These are phyloP conservation scores for Hyphopichia wangnamkhiaoensis DNA, from an alignment of 1,139 yeast genomes.

Conservation along the genomic window DNA sequence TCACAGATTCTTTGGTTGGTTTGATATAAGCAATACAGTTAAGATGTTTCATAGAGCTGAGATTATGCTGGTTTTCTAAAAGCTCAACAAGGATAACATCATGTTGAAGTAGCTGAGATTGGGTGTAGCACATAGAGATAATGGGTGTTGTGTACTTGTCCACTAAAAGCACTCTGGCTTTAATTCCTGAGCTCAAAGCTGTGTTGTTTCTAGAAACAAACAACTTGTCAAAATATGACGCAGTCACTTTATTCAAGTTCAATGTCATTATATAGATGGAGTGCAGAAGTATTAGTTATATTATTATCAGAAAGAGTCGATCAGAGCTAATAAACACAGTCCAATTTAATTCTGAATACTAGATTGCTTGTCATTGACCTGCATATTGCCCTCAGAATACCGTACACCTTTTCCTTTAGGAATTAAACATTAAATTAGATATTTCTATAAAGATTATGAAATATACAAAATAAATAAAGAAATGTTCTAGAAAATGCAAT, in stretches of 20 bases:
- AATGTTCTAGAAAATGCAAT: too few species aligned
- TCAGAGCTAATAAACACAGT: too few species aligned
- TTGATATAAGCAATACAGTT: constrained; percentile 79
- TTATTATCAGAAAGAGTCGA: too few species aligned
- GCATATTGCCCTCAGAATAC: too few species aligned
- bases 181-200: constrained; percentile 30
- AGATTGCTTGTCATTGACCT: too few species aligned
- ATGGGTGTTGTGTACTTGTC: constrained; percentile 81
- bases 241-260: constrained; percentile 36
- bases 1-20: constrained; percentile 69
- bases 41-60: constrained; percentile 74
- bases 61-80: constrained; percentile 61
- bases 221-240: constrained; percentile 38
- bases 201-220: constrained; percentile 24
- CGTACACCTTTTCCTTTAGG: too few species aligned
- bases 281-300: too few species aligned
- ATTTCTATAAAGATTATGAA: too few species aligned
- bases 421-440: too few species aligned
- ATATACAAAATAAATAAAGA: too few species aligned
- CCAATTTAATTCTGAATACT: too few species aligned
- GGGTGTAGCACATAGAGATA: constrained; percentile 84
- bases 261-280: constrained; percentile 33
- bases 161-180: constrained; percentile 73
- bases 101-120: constrained; percentile 75
- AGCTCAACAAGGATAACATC: constrained; percentile 81